Evolutionary conservation across 805 yeast genomes (phyloP), one percentile per base, ranked within the genome.

Genomic region (Zygoascus flipseniorum): DNA sequence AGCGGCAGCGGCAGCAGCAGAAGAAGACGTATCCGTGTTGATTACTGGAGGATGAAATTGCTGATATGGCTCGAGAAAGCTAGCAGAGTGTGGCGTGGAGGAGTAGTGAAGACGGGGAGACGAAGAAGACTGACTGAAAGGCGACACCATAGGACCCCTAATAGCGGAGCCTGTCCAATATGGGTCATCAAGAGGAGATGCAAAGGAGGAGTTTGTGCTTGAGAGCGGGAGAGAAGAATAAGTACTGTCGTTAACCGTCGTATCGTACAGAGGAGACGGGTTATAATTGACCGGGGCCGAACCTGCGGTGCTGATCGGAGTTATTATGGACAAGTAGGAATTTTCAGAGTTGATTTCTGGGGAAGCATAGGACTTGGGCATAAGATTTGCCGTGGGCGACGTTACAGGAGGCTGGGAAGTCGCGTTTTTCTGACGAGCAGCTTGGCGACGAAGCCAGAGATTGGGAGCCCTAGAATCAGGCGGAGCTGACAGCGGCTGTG

Each of bases 361-460:
- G 4, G 39, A 35, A 4, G 39, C 2, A 35, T 35, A 35, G 39
- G 16, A 13, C 16, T 35, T 35, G 16, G 13, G 39, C 39, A 35
- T 4, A 3, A n/a, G 13, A 35, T 35, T 35, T 35, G 16, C 16
- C 4, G 39, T 11, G 39, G 16, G 5, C 39, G 39, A 5, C 13
- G 39, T 35, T 13, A 10, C 8, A 13, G 39, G 39, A n/a, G 28
- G 50, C 16, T 44, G 41, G 35, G 26, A 9, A 23, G 19, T 10
- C 47, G 10, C 19, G 28, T 47, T 51, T 48, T 53, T 57, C 26
- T 50, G 47, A 14, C 56, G 42, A 11, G 56, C 31, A 8, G 54
- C 58, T 41, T 57, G 60, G 23, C 60, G 55, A 19, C 60, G 48
- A 23, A 46, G 32, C 60, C 60, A 57, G 23, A 57, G 53, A 31